Evolutionary conservation across 192 early-diverging fungal genomes (phyloP), one percentile per base, ranked within the genome.

Genomic region (Entophlyctis luteolus): DNA sequence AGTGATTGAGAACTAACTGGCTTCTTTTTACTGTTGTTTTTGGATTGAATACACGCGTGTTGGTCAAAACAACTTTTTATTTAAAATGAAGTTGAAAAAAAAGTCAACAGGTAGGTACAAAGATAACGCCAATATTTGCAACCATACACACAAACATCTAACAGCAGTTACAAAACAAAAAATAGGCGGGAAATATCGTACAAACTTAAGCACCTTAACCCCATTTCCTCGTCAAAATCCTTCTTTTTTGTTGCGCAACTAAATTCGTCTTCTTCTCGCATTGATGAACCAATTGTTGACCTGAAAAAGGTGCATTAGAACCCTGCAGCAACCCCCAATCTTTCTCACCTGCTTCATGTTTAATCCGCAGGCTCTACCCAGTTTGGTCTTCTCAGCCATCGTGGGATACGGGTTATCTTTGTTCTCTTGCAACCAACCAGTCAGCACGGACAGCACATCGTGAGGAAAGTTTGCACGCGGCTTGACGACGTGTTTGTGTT

Each of bases 261-360:
- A n/a, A 48, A 62, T 38, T 22, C 59, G 59, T 48, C 59, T 36
- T n/a, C 59, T 16, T 49, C 59, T 46, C 14, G 59, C 59, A 48
- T 62, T 62, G 45, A 62, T 62, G 59, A 62, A 62, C 59, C 59
- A 62, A 28, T 62, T 45, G 59, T 62, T 62, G 8, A 62, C 59
- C 57, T 59, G 14, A 32, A 1, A 59, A 35, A n/a, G 29, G 53
- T 29, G 1, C 1, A 28, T 55, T 54, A 22, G 16, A n/a, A n/a
- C n/a, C 20, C 20, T 18, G 14, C 18, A 14, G 16, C 20, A 16
- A n/a, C n/a, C 10, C 57, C 1, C 1, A 35, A 59, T 16, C 1
- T 48, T 1, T 42, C 2, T 42, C 10, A 53, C 52, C 59, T 62
- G 59, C 45, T 62, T 62, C 27, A 62, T 27, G 20, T 62, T 62